Conservation (phyloP, 495 filamentous ascomycete species). For the Penicillium goetzii region DNA sequence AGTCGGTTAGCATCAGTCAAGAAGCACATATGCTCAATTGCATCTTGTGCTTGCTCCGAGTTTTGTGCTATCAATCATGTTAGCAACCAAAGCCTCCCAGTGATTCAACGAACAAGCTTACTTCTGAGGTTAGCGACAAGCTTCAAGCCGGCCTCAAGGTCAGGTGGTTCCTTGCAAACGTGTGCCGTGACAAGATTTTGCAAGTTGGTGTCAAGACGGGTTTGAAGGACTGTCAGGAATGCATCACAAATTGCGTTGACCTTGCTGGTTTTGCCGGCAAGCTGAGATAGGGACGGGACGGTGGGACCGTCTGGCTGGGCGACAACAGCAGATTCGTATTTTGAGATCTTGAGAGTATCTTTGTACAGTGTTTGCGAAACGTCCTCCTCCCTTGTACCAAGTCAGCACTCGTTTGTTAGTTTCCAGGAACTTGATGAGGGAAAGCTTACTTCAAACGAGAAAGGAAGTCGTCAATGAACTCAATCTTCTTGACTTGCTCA, state of each 20-base stretch:
- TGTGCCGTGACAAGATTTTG: slow-evolving; percentile 95
- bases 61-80: slow-evolving; percentile 52
- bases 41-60: slow-evolving; percentile 72
- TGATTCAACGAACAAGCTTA: slow-evolving; percentile 27
- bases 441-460: slow-evolving; percentile 78
- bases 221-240: slow-evolving; percentile 68
- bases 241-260: slow-evolving; percentile 89
- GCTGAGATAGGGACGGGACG: slow-evolving; percentile 12
- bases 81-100: slow-evolving; percentile 15
- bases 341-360: slow-evolving; percentile 63
- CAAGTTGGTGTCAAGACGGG: slow-evolving; percentile 67
- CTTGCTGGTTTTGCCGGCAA: slow-evolving; percentile 55
- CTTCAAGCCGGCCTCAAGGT: slow-evolving; percentile 81
- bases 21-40: slow-evolving; percentile 96
- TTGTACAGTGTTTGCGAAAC: slow-evolving; percentile 93
- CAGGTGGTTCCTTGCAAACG: slow-evolving; percentile 89
- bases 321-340: slow-evolving; percentile 37
- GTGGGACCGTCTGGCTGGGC: slow-evolving; percentile 28
- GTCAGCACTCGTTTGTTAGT: neutral
- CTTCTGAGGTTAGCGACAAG: slow-evolving; percentile 75
- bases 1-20: slow-evolving; percentile 88
- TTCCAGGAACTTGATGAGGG: neutral
- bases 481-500: slow-evolving; percentile 80
- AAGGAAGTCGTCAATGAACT: slow-evolving; percentile 89
- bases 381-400: slow-evolving; percentile 73